These are phyloP conservation scores for Triticum urartu DNA, from an alignment of 176 grass and related monocot genomes.

Conservation along the genomic window DNA sequence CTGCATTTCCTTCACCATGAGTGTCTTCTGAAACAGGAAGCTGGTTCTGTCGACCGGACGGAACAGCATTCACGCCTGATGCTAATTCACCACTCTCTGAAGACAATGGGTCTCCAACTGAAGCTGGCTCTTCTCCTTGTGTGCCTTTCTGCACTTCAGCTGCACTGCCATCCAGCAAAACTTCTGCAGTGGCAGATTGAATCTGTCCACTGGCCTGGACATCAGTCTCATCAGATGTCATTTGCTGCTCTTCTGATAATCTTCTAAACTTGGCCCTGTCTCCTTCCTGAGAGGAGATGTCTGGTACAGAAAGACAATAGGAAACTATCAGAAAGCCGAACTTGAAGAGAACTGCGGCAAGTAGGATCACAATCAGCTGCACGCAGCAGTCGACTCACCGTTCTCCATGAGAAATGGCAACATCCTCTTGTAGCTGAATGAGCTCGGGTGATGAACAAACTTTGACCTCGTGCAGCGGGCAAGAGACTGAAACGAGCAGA, in stretches of 20 bases:
- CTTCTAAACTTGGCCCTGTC: conserved; percentile 21
- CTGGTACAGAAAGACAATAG: conserved; percentile 16
- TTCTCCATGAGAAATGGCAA: conserved; percentile 84
- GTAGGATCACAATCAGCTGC: neutral
- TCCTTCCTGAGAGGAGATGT: conserved; percentile 25
- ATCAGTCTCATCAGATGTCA: neutral
- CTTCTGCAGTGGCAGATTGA: neutral
- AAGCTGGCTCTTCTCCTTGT: neutral
- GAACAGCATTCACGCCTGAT: neutral
- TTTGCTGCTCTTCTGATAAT: neutral
- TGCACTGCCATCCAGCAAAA: conserved; percentile 4
- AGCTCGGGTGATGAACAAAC: conserved; percentile 55
- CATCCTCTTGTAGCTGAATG: conserved; percentile 87
- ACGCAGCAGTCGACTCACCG: conserved; percentile 30
- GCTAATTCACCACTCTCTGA: neutral
- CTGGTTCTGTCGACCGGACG: neutral
- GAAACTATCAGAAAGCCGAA: conserved; percentile 13
- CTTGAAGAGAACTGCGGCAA: neutral
- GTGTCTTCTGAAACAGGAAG: conserved; percentile 16
- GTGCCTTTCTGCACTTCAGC: conserved; percentile 21
- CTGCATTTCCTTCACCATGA: neutral
- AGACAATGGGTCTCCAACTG: neutral
- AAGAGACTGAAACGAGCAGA: conserved; percentile 49
- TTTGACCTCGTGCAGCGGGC: conserved; percentile 43
- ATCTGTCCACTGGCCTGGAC: neutral